Base-by-base conservation (phyloP, 306 rosid genomes). In the Gastrolobium bilobum region DNA sequence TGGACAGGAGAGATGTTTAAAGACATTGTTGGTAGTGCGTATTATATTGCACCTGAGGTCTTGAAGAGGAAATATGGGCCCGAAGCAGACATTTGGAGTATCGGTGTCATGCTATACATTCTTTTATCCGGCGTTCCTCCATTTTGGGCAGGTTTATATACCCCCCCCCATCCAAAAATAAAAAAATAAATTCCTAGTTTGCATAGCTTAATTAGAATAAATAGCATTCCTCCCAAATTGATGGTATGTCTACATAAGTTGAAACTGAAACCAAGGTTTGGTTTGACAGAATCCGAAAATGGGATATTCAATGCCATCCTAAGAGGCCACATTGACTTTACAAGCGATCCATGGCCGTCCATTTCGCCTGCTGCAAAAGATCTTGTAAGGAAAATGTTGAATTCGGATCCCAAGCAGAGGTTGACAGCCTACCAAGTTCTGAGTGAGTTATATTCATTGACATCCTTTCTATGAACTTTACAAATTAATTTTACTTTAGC, bases 11-110 rank as follows among this genome's bases (percentile, higher is more conserved):
- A 95, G 34, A 15, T 81, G 65, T 95, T 93, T 35, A 95, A 90
- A 81, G 98, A 93, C 76, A 84, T 95, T 70, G 97, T 95, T 67
- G 99, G 99, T 0, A 95, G 97, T 61, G 98, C 99, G 38, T 91
- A 93, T 71, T 95, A 95, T 85, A 95, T 95, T 69, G 99, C 99
- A 46, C 99, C 99, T 3, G 99, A 95, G 80, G 99, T 95, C 13
- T 89, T 95, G 87, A 95, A 82, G 86, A 89, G 96, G 72, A 91
- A 80, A 83, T 95, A 95, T 57, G 98, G 99, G 1, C 98, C 98
- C 35, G 99, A 95, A 91, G 96, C 88, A 35, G 99, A 95, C 37
- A 95, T 95, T 15, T 95, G 99, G 99, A 95, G 99, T 68, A 87
- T 95, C 79, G 99, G 99, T 2, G 99, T 93, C 62, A 95, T 95